Percentiles rank a stretch among this genome's conserved stretches.
Conservation (phyloP, 441 rosid species). For the Aleurites moluccanus region DNA sequence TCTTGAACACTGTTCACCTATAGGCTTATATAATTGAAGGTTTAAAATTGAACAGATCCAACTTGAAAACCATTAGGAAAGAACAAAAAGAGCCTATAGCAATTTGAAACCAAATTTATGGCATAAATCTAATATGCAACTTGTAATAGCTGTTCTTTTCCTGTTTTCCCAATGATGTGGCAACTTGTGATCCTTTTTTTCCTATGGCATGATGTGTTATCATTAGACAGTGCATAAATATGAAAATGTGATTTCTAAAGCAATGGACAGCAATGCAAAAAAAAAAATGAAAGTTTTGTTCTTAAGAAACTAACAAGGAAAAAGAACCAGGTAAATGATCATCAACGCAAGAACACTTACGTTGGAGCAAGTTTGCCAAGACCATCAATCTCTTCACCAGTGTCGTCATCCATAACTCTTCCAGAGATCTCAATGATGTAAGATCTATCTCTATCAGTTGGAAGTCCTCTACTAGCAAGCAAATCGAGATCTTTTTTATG, state of each 20-base stretch:
- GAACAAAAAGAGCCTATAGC: too few relatives aligned
- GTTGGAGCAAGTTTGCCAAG: constrained; percentile 98
- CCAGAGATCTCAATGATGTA: constrained; percentile 80
- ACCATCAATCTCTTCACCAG: constrained; percentile 80
- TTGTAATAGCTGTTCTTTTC: too few relatives aligned
- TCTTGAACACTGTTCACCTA: not conserved
- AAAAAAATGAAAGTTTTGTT: not conserved
- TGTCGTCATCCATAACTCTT: constrained; percentile 81
- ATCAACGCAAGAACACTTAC: constrained; percentile 45
- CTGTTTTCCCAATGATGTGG: too few relatives aligned
- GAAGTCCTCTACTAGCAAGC: constrained; percentile 78
- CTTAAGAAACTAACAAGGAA: not conserved
- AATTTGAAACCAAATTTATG: not conserved
- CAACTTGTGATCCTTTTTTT: too few relatives aligned
- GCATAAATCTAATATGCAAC: too few relatives aligned
- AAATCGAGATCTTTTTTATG: constrained; percentile 76
- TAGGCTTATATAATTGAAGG: not conserved
- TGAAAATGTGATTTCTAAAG: constrained; percentile 3
- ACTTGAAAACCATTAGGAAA: not conserved
- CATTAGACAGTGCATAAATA: constrained; percentile 11
- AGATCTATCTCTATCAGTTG: constrained; percentile 58
- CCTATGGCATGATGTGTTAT: not conserved
- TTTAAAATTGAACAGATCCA: not conserved
- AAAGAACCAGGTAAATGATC: not conserved
- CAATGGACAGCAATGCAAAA: not conserved